Percentiles rank a stretch among this genome's conserved stretches.
Evolutionary conservation across 164 flowering plant species (phyloP).

Genomic region (Piper betle): DNA sequence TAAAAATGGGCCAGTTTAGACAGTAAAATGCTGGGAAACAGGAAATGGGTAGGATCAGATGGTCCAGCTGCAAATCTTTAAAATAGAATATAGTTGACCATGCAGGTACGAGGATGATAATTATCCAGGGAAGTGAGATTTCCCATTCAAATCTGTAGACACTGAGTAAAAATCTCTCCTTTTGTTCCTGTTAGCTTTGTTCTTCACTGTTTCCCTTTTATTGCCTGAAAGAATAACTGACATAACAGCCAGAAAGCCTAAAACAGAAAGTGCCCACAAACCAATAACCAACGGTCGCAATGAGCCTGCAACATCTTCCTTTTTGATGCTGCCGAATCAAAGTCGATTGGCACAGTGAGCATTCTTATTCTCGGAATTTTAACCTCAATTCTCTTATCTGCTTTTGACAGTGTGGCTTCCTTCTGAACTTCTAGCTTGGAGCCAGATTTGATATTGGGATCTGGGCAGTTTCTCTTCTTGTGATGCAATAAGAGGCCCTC

Average conservation of each 20-base stretch:
- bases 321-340: constrained; percentile 15
- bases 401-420: constrained; percentile 20
- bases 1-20: too few relatives aligned
- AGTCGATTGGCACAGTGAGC: constrained; percentile 10
- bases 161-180: constrained; percentile 45
- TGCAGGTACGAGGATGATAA: not conserved
- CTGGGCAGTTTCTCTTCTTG: constrained; percentile 49
- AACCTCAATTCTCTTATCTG: constrained; percentile 19
- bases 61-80: not conserved
- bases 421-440: constrained; percentile 5
- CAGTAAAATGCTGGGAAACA: not conserved
- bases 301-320: constrained; percentile 24
- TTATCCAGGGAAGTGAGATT: not conserved
- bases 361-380: constrained; percentile 6
- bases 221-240: constrained; percentile 26
- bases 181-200: constrained; percentile 37
- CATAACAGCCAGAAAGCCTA: constrained; percentile 45
- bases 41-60: not conserved
- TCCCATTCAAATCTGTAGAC: constrained; percentile 23
- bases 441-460: constrained; percentile 23
- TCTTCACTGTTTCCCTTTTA: constrained; percentile 28
- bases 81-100: not conserved
- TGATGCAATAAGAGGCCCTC: constrained; percentile 74
- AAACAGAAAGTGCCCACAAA: constrained; percentile 47
- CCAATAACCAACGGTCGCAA: constrained; percentile 48